Percentiles rank a stretch among this genome's conserved stretches.
Conservation (phyloP, 345 rosid genomes). For the Populus euphratica region DNA sequence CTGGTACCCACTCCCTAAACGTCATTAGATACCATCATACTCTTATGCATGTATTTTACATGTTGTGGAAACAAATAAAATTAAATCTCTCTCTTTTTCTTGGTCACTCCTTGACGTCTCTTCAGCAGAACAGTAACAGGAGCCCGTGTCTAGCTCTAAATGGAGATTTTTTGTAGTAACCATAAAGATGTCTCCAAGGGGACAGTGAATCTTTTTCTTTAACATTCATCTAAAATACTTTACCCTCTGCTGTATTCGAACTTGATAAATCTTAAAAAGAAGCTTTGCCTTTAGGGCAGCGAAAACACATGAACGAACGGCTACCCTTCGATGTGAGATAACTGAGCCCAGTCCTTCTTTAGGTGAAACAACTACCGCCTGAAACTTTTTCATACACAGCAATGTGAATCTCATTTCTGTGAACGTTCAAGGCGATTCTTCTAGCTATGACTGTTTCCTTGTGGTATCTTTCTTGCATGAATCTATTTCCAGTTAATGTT, state of each 20-base stretch:
- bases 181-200: neutral
- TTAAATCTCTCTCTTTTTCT: no score
- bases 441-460: no score
- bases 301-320: neutral
- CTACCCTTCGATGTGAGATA: neutral
- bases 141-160: neutral
- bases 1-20: constrained; percentile 21
- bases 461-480: no score
- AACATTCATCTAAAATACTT: neutral
- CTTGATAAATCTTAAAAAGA: neutral
- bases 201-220: neutral
- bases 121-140: no score
- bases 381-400: no score
- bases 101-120: no score
- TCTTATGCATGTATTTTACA: neutral
- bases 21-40: constrained; percentile 15
- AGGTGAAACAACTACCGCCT: no score
- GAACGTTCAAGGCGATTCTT: no score
- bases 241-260: neutral
- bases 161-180: neutral
- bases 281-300: neutral
- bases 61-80: neutral
- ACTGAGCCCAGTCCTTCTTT: no score
- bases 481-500: no score
- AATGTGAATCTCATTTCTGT: no score